Evolutionary conservation across 768 basidiomycete species (phyloP).

Genomic region (Podaxis sp.): DNA sequence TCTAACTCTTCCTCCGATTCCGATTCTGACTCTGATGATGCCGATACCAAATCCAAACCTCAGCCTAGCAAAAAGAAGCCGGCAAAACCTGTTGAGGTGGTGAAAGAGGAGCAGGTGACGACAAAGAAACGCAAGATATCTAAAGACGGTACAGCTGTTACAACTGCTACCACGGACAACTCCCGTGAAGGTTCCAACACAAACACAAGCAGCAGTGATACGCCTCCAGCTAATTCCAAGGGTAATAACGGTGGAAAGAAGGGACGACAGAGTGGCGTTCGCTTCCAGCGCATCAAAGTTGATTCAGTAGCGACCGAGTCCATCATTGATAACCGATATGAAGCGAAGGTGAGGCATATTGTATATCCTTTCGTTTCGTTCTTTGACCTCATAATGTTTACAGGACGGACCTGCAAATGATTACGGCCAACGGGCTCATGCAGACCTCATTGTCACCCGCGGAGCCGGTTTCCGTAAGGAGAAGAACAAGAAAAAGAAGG

Average conservation of each 20-base stretch:
- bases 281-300: slow-evolving; percentile 80
- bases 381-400: background rate
- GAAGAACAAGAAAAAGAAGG: slow-evolving; percentile 99
- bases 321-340: slow-evolving; percentile 73
- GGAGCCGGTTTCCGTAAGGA: slow-evolving; percentile 97
- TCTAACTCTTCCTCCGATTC: slow-evolving; percentile 22
- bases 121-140: slow-evolving; percentile 64
- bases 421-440: slow-evolving; percentile 84
- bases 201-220: slow-evolving; percentile 17
- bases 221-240: background rate
- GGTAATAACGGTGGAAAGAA: slow-evolving; percentile 27
- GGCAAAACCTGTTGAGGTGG: slow-evolving; percentile 8
- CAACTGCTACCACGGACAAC: slow-evolving; percentile 39
- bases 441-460: slow-evolving; percentile 89
- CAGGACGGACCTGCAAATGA: slow-evolving; percentile 71
- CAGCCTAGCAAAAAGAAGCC: background rate
- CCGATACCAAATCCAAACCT: slow-evolving; percentile 21
- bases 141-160: slow-evolving; percentile 48
- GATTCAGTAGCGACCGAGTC: slow-evolving; percentile 46
- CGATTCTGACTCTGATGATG: slow-evolving; percentile 24
- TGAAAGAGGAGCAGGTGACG: slow-evolving; percentile 29
- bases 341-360: slow-evolving; percentile 58
- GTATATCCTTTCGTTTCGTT: slow-evolving; percentile 4
- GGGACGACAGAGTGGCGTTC: slow-evolving; percentile 51
- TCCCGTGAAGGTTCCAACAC: slow-evolving; percentile 17